phyloP scores from a whole-genome alignment of 75 land plant species.

The Sequoia sempervirens region DNA sequence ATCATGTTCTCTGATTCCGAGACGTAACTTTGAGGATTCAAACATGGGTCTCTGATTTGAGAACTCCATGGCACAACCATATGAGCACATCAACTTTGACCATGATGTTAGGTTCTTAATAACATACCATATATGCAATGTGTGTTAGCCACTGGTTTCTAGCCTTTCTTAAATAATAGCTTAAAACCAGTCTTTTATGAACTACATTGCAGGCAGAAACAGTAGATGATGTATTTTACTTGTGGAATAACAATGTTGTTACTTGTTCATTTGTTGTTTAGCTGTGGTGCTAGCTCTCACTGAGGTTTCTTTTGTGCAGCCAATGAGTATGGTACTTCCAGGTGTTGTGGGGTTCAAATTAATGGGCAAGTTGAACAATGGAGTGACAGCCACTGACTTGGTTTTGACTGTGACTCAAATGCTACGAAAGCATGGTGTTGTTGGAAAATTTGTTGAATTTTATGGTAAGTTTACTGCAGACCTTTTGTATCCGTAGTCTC shows the following conservation, averaged over 20 bases:
- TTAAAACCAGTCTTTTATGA: too few relatives aligned
- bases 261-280: not conserved
- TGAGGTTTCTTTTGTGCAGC: conserved; percentile 36
- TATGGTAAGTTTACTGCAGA: conserved; percentile 45
- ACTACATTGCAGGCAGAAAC: too few relatives aligned
- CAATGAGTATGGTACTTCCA: conserved; percentile 97
- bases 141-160: too few relatives aligned
- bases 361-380: conserved; percentile 62
- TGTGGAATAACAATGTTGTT: not conserved
- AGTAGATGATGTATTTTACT: not conserved
- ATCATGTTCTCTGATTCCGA: too few relatives aligned
- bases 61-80: too few relatives aligned
- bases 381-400: conserved; percentile 90
- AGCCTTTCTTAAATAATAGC: too few relatives aligned
- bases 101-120: too few relatives aligned
- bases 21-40: too few relatives aligned
- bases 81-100: too few relatives aligned
- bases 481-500: not conserved
- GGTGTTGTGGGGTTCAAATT: conserved; percentile 92
- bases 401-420: conserved; percentile 89
- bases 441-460: conserved; percentile 93
- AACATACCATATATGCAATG: too few relatives aligned
- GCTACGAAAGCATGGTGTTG: conserved; percentile 90
- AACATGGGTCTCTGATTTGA: too few relatives aligned
- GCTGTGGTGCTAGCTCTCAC: not conserved